Base-by-base conservation (phyloP, 495 filamentous ascomycete species). In the Pseudomonodictys pantanalensis region DNA sequence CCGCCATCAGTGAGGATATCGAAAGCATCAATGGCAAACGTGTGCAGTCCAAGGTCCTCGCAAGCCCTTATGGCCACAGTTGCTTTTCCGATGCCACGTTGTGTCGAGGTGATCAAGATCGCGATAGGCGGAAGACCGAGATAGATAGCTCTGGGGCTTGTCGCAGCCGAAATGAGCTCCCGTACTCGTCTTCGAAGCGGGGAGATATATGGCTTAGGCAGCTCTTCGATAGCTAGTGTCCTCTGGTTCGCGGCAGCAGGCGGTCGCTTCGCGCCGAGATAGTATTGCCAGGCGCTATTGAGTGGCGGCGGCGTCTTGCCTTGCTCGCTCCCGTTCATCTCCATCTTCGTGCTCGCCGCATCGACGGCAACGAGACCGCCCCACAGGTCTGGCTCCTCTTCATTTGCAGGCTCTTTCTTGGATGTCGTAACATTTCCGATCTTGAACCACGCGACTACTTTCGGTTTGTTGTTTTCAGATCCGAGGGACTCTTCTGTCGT, bases 1-100 rank as follows among this genome's bases (percentile, higher is more conserved):
- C 89, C 89, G 18, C 90, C 88, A 65, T 97, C 92, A 9, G 90
- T 90, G 11, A 95, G 76, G 46, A 97, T 90, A 63, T 98, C 95
- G 69, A 95, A 96, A 0, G 90, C 88, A 69, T 97, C 90, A 56
- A 98, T 87, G 10, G 85, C 75, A 67, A 97, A 97, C 1, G 84
- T 86, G 70, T 98, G 93, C 2, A 97, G 74, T 11, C 95, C 93
- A 46, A 97, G 86, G 60, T 97, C 93, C 0, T 85, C 80, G 67
- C 89, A 91, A 2, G 92, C 90, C n/a, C 81, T 81, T 0, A 76
- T 78, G 0, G 90, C 90, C 7, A 91, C 66, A 3, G 83, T 88
- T 17, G 85, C 79, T 70, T 98, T 98, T 23, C 93, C 93, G 62
- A 97, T 95, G 44, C 87, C 86, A 42, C 95, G 83, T 65, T 98